Conservation (phyloP, 352 stramenopile species). For the Globisporangium orthogonon region DNA sequence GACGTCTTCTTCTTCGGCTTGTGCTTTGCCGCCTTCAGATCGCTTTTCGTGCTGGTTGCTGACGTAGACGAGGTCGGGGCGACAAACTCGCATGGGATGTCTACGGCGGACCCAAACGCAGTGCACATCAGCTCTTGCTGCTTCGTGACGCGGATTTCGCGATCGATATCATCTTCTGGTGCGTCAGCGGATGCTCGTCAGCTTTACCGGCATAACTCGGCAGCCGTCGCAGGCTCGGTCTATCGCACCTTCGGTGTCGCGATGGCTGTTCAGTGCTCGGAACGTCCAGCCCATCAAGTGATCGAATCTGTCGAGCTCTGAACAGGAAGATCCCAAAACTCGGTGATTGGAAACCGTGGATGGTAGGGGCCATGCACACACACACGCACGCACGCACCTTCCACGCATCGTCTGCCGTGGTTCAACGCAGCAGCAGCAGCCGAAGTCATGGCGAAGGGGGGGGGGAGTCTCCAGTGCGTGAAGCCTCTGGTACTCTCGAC, state of each 20-base stretch:
- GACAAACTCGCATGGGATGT: slow-evolving; percentile 42
- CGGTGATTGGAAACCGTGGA: neutral
- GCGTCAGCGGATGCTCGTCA: neutral
- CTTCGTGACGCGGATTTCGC: slow-evolving; percentile 6
- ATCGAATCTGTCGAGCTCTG: slow-evolving; percentile 54
- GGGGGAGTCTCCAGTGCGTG: too few species aligned
- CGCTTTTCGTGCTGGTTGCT: neutral
- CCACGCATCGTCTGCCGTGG: slow-evolving; percentile 14
- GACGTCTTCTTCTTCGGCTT: slow-evolving; percentile 12
- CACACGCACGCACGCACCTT: slow-evolving; percentile 15
- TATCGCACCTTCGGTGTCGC: slow-evolving; percentile 11
- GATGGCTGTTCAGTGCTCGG: slow-evolving; percentile 17
- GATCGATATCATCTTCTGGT: slow-evolving; percentile 10
- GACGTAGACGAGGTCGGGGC: slow-evolving; percentile 12
- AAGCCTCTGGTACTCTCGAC: too few species aligned
- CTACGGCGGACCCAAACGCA: slow-evolving; percentile 23
- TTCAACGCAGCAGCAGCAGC: slow-evolving; percentile 13
- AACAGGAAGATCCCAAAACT: neutral
- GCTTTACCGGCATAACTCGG: neutral
- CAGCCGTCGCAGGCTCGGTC: neutral
- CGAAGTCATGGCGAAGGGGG: slow-evolving; percentile 7
- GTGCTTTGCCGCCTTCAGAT: slow-evolving; percentile 10
- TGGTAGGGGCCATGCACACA: neutral
- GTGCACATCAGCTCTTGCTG: slow-evolving; percentile 24
- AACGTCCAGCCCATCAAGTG: slow-evolving; percentile 60